Evolutionary conservation across 108 stramenopile genomes (phyloP).

Genomic region (Parietichytrium sp.): DNA sequence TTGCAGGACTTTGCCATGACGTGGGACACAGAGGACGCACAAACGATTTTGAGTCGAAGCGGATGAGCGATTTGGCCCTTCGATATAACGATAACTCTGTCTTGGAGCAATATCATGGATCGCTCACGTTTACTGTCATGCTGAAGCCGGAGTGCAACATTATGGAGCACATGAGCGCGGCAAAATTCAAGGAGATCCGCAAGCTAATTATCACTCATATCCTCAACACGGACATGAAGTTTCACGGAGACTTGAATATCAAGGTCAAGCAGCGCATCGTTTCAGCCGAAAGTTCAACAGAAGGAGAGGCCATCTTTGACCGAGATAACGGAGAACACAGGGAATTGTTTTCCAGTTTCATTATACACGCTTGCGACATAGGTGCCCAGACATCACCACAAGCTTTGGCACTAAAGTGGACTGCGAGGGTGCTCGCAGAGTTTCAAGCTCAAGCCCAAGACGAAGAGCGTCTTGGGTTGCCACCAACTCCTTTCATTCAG

Average conservation of each 20-base stretch:
- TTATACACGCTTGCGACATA: constrained; percentile 61
- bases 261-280: no score
- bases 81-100: constrained; percentile 66
- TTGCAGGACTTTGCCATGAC: constrained; percentile 66
- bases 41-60: constrained; percentile 65
- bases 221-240: constrained; percentile 55
- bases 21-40: constrained; percentile 70
- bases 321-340: constrained; percentile 40
- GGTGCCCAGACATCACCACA: constrained; percentile 50
- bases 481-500: constrained; percentile 60
- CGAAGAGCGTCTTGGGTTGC: constrained; percentile 52
- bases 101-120: constrained; percentile 67
- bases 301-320: constrained; percentile 42
- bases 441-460: constrained; percentile 53
- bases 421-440: constrained; percentile 52
- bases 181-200: constrained; percentile 55
- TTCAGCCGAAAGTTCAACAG: no score
- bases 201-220: constrained; percentile 52
- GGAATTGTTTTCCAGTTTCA: constrained; percentile 40
- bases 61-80: constrained; percentile 58
- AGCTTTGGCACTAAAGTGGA: constrained; percentile 63
- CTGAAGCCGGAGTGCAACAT: constrained; percentile 52
- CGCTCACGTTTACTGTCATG: constrained; percentile 57
- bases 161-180: constrained; percentile 43
- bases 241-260: no score